Conservation (phyloP, 2,329 filamentous ascomycete genomes). For the Cladorrhinum sp. region DNA sequence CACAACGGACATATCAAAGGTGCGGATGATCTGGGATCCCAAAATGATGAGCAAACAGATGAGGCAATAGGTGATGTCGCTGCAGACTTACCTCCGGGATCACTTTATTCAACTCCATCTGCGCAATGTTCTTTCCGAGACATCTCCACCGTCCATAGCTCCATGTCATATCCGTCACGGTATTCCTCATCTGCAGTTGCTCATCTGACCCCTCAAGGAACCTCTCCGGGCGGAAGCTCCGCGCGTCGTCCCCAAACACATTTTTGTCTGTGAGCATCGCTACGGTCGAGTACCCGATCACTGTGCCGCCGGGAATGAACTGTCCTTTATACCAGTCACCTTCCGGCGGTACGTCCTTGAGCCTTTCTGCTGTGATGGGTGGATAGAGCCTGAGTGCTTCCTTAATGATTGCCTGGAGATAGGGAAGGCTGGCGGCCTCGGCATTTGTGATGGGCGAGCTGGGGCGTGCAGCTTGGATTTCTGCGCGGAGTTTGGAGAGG, state of each 20-base stretch:
- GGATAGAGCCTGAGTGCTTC: slow-evolving; percentile 23
- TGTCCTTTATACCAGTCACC: slow-evolving; percentile 29
- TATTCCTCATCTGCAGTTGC: slow-evolving; percentile 9
- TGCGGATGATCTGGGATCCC: neutral
- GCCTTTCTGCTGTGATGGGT: slow-evolving; percentile 16
- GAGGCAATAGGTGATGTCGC: too few relatives aligned
- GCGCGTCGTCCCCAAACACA: slow-evolving; percentile 37
- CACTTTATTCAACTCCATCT: slow-evolving; percentile 41
- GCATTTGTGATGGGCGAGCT: neutral
- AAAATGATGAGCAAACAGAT: neutral
- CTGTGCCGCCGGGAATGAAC: slow-evolving; percentile 27
- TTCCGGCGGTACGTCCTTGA: slow-evolving; percentile 26
- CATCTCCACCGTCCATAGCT: slow-evolving; percentile 38
- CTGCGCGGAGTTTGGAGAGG: slow-evolving; percentile 19
- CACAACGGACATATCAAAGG: neutral
- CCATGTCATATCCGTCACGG: slow-evolving; percentile 34
- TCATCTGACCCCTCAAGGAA: slow-evolving; percentile 36
- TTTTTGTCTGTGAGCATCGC: slow-evolving; percentile 15
- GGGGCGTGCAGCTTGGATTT: slow-evolving; percentile 7
- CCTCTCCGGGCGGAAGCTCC: slow-evolving; percentile 43
- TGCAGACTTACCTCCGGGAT: slow-evolving; percentile 37
- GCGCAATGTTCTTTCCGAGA: slow-evolving; percentile 40
- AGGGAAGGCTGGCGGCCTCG: neutral
- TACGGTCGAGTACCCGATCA: slow-evolving; percentile 18
- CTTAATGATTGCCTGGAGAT: slow-evolving; percentile 22